phyloP scores from a whole-genome alignment of 768 basidiomycete genomes.

The Hortiboletus campestris region DNA sequence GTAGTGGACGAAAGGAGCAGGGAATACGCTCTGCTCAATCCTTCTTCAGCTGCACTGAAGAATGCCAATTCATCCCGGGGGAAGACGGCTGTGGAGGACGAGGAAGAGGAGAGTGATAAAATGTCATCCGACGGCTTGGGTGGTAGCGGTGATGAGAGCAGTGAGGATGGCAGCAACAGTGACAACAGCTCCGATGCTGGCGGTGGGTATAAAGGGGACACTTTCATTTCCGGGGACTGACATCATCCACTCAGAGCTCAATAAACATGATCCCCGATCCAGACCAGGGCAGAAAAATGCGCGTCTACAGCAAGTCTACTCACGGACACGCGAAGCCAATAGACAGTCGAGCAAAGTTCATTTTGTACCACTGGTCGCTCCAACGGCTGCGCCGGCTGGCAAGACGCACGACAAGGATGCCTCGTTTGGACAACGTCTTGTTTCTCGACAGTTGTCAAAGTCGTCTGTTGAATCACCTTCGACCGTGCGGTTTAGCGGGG shows the following conservation, averaged over 20 bases:
- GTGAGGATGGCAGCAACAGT: conserved; percentile 43
- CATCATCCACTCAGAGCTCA: conserved; percentile 40
- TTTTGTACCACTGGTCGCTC: conserved; percentile 63
- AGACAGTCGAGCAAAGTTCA: conserved; percentile 51
- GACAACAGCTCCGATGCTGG: conserved; percentile 59
- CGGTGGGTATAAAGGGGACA: conserved; percentile 35
- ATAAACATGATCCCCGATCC: conserved; percentile 55
- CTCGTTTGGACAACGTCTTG: conserved; percentile 71
- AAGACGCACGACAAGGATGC: conserved; percentile 47
- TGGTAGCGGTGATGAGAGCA: conserved; percentile 40
- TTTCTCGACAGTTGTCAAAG: conserved; percentile 21
- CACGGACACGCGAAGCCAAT: conserved; percentile 41
- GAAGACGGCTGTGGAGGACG: conserved; percentile 85
- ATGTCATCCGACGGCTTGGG: conserved; percentile 56
- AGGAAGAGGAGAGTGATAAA: conserved; percentile 84
- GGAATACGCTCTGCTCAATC: conserved; percentile 93
- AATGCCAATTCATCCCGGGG: conserved; percentile 36
- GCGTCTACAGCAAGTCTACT: conserved; percentile 46
- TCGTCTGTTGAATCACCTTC: conserved; percentile 12
- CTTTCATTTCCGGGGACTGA: conserved; percentile 17
- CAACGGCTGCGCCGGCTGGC: conserved; percentile 25
- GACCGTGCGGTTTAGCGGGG: conserved; percentile 33
- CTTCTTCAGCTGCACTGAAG: conserved; percentile 68
- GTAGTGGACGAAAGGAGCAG: conserved; percentile 84
- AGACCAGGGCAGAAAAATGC: conserved; percentile 48